Conservation (phyloP, 139 green algal genomes). For the Spirogloea muscicola region DNA sequence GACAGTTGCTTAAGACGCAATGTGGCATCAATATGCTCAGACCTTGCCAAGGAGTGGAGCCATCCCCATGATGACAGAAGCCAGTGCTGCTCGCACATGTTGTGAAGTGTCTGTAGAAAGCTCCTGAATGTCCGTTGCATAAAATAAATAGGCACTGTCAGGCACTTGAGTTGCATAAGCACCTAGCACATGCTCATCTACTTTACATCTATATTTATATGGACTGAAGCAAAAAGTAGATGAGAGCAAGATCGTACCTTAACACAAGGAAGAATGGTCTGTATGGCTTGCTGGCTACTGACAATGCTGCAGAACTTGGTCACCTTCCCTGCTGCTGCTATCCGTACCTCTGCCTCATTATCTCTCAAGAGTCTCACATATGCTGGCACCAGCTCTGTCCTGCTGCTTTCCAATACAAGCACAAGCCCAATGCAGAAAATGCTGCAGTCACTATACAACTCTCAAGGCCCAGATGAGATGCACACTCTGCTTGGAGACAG, state of each 20-base stretch:
- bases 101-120: slow-evolving; percentile 78
- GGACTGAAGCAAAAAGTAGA: slow-evolving; percentile 51
- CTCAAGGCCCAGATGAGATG: too few species aligned
- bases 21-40: too few species aligned
- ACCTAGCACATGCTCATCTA: too few species aligned
- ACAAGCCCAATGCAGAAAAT: neutral
- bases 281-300: slow-evolving; percentile 25
- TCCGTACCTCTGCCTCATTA: slow-evolving; percentile 73
- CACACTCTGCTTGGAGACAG: too few species aligned
- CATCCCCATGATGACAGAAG: slow-evolving; percentile 90
- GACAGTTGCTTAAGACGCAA: too few species aligned
- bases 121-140: too few species aligned
- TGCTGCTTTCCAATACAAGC: slow-evolving; percentile 49
- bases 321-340: slow-evolving; percentile 78
- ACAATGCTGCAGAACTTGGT: slow-evolving; percentile 61
- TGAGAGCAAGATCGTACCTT: slow-evolving; percentile 57
- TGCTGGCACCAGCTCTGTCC: slow-evolving; percentile 74
- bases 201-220: neutral
- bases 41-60: slow-evolving; percentile 80
- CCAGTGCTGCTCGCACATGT: slow-evolving; percentile 88
- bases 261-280: slow-evolving; percentile 73
- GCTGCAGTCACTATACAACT: neutral
- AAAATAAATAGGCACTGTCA: too few species aligned
- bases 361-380: slow-evolving; percentile 78
- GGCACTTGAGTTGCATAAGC: too few species aligned